Base-by-base conservation (phyloP, 2,329 filamentous ascomycete species). In the Ceratocystiopsis sp. region DNA sequence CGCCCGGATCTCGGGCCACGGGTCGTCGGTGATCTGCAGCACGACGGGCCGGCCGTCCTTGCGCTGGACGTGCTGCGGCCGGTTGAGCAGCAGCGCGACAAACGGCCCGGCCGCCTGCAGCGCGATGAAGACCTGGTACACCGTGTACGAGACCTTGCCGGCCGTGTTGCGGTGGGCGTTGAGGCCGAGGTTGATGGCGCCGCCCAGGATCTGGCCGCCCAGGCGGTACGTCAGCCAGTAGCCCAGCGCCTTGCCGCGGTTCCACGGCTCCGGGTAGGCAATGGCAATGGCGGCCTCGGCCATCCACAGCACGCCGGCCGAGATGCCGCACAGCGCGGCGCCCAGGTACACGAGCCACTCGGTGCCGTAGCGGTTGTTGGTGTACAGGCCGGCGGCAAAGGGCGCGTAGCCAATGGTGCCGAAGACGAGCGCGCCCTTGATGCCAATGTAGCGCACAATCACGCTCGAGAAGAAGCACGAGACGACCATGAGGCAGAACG, bases 271-370 rank as follows among this genome's bases (percentile, higher is more conserved):
- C 0, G 80, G 79, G 49, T 85, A 85, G 0, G 74, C 68, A 17
- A 84, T 71, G 0, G 79, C 79, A 45, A 85, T 81, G 0, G 80
- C 79, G 1, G 77, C 77, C 58, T 85, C 80, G 0, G 79, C 73
- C 65, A 77, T 77, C 80, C 80, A 85, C 57, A 84, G 84, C 0
- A 84, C 64, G 0, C 80, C 80, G 0, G 80, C 80, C 0, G 74
- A 78, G 32, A 83, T 66, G 16, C 80, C 80, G 48, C 80, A 84
- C 0, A 80, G 61, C 0, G 77, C 77, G 0, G 77, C 78, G 0
- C 79, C 80, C 10, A 84, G 57, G 1, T 84, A 64, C 0, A 77
- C 68, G 11, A 84, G 67, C 80, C 80, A 85, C 49, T 78, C 70
- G 0, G 61, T 73, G 1, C 76, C 77, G 51, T 69, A 84, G 0